phyloP scores from a whole-genome alignment of 2,329 filamentous ascomycete species.

The Ophiostoma tasmaniense region DNA sequence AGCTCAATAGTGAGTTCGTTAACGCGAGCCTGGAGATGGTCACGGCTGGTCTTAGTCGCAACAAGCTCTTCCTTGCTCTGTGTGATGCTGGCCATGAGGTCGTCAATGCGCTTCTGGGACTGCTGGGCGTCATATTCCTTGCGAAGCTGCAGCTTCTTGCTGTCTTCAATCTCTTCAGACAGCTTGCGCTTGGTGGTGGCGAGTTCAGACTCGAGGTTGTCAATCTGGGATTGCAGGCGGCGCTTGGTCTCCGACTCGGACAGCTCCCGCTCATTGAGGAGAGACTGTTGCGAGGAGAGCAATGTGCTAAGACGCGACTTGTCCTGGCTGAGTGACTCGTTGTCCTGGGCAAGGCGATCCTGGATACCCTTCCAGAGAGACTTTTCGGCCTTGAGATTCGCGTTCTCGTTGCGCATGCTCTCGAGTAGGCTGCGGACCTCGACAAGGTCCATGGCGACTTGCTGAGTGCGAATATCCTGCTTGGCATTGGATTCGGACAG shows the following conservation, averaged over 20 bases:
- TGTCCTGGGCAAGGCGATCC: constrained; percentile 77
- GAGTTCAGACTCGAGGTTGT: constrained; percentile 72
- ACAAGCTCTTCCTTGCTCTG: constrained; percentile 80
- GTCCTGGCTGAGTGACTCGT: constrained; percentile 75
- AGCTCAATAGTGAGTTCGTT: constrained; percentile 85
- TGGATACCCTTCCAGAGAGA: constrained; percentile 92
- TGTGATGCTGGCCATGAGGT: constrained; percentile 71
- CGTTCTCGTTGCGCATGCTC: constrained; percentile 79
- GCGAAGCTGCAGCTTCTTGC: constrained; percentile 70
- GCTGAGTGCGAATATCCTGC: constrained; percentile 82
- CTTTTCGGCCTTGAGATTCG: constrained; percentile 92
- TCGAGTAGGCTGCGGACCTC: constrained; percentile 76
- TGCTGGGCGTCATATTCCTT: constrained; percentile 89
- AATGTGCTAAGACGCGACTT: constrained; percentile 74
- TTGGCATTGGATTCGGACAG: constrained; percentile 78
- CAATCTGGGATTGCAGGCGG: constrained; percentile 67
- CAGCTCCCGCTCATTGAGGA: constrained; percentile 87
- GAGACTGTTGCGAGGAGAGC: constrained; percentile 73
- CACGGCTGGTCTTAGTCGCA: constrained; percentile 74
- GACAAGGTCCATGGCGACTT: constrained; percentile 86
- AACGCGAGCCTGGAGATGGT: constrained; percentile 81
- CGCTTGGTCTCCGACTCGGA: constrained; percentile 73
- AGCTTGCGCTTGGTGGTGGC: constrained; percentile 73
- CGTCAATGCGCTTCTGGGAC: constrained; percentile 83
- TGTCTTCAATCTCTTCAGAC: constrained; percentile 72